Evolutionary conservation across 2,329 filamentous ascomycete species (phyloP), one percentile per base, ranked within the genome.

Genomic region (Boeremia lycopersici): DNA sequence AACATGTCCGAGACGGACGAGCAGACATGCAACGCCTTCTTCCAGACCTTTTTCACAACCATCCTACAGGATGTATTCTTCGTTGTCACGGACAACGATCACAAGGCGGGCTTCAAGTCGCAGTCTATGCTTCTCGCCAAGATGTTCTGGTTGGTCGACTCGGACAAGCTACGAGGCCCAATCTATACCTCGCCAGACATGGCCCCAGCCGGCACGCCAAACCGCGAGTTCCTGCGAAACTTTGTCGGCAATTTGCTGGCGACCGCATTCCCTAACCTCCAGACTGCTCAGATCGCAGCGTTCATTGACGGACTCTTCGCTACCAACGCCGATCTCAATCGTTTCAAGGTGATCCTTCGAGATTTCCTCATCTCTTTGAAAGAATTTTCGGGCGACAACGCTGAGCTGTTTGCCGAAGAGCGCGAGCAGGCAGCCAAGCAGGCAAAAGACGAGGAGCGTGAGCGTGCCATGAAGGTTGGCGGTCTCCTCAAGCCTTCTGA

Each of bases 31-130:
- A 96, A 92, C 66, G 88, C 91, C 36, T 99, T 99, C 83, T 99
- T 99, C 87, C 92, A 96, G 76, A 92, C 93, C 73, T 99, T 98
- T 80, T 99, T 95, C 77, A 88, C 96, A 48, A 87, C 90, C 1
- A 98, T 99, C 63, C 81, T 99, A 45, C 95, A 99, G 77, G 95
- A 99, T 69, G 92, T 99, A 12, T 96, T 99, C 83, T 99, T 97
- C 70, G 95, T 99, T 36, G 84, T 99, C 46, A 98, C 95, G 0
- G 95, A 99, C 72, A 93, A 89, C 57, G 95, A 99, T 68, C 95
- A 99, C 83, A 99, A 99, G 81, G 95, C 95, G 57, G 95, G 95
- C 0, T 99, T 99, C 82, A 99, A 99, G 82, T 95, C 93, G 8
- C 95, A 99, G 79, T 93, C 93, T 3, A 89, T 95, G 85, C 82